Evolutionary conservation across 352 stramenopile species (phyloP).

Genomic region (Phytophthora macrochlamydospora): DNA sequence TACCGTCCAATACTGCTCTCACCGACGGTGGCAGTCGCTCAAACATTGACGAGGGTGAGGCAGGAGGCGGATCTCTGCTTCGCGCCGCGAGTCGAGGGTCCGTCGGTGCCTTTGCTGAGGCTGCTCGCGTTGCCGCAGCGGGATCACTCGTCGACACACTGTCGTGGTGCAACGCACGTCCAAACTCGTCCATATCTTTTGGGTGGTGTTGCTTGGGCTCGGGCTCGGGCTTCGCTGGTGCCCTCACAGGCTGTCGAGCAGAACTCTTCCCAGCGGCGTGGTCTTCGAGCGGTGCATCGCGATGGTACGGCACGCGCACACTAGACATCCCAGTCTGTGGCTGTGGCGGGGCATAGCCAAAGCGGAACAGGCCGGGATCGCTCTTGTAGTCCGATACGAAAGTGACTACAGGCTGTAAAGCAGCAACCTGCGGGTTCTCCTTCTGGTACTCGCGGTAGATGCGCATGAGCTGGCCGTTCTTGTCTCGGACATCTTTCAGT

Average conservation of each 20-base stretch:
- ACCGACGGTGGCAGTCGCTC: slow-evolving; percentile 56
- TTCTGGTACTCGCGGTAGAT: slow-evolving; percentile 74
- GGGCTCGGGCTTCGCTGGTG: slow-evolving; percentile 10
- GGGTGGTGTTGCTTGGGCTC: slow-evolving; percentile 17
- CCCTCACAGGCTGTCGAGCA: slow-evolving; percentile 10
- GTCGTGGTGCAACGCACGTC: slow-evolving; percentile 35
- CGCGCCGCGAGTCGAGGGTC: slow-evolving; percentile 33
- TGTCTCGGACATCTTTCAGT: slow-evolving; percentile 70
- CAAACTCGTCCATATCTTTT: slow-evolving; percentile 63
- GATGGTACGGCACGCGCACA: slow-evolving; percentile 59
- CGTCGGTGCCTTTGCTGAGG: slow-evolving; percentile 11
- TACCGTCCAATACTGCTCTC: slow-evolving; percentile 53
- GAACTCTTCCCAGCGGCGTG: slow-evolving; percentile 20
- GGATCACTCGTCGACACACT: slow-evolving; percentile 13
- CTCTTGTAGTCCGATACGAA: slow-evolving; percentile 49
- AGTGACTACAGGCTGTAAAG: slow-evolving; percentile 51
- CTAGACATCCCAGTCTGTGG: slow-evolving; percentile 56
- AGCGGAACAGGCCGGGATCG: slow-evolving; percentile 64
- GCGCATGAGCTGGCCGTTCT: slow-evolving; percentile 81
- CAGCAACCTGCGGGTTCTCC: slow-evolving; percentile 67
- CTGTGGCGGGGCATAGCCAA: slow-evolving; percentile 74
- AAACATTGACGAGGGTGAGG: slow-evolving; percentile 40
- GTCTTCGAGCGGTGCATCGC: slow-evolving; percentile 32
- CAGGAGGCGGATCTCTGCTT: slow-evolving; percentile 10
- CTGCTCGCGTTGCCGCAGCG: slow-evolving; percentile 4